A percentile compares a stretch with the other conserved stretches of the same genome.
These are phyloP conservation scores for Pleomassaria siparia DNA, from an alignment of 2,329 filamentous ascomycete species.

Conservation along the genomic window DNA sequence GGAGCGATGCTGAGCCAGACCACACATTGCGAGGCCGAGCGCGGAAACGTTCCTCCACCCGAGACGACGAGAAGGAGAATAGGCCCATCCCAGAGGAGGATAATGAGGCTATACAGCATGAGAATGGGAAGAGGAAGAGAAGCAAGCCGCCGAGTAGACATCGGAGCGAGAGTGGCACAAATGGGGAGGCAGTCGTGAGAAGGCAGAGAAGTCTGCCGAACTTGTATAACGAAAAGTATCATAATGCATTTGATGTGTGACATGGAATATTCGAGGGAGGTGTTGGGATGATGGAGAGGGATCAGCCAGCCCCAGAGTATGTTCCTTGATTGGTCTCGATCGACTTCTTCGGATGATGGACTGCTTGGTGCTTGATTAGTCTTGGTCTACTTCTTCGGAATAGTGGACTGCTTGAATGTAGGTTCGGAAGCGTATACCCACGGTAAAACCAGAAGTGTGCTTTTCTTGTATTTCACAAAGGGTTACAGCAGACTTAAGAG, in stretches of 20 bases:
- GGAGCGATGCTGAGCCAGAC: constrained; percentile 39
- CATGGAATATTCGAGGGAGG: background rate
- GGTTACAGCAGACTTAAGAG: no score
- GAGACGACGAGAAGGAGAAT: constrained; percentile 8
- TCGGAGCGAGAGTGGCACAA: constrained; percentile 16
- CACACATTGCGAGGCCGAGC: constrained; percentile 37
- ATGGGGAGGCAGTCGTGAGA: constrained; percentile 21
- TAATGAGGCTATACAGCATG: constrained; percentile 1
- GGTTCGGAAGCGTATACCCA: background rate
- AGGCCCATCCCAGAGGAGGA: constrained; percentile 26
- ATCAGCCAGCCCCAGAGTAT: background rate
- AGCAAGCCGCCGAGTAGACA: constrained; percentile 7
- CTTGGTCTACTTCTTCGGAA: background rate
- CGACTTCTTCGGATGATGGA: background rate
- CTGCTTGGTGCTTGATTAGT: background rate
- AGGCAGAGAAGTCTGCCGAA: constrained; percentile 43
- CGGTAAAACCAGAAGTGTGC: background rate
- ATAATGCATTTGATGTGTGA: background rate
- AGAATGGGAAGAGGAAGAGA: constrained; percentile 12
- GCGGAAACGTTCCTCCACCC: constrained; percentile 24
- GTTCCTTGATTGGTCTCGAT: no score
- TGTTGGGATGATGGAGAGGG: background rate
- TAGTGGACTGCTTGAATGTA: background rate
- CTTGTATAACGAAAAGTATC: constrained; percentile 23
- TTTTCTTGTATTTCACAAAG: no score